Evolutionary conservation across 148 eudicot genomes (phyloP), one percentile per base, ranked within the genome.

Genomic region (Hydrangea macrophylla): DNA sequence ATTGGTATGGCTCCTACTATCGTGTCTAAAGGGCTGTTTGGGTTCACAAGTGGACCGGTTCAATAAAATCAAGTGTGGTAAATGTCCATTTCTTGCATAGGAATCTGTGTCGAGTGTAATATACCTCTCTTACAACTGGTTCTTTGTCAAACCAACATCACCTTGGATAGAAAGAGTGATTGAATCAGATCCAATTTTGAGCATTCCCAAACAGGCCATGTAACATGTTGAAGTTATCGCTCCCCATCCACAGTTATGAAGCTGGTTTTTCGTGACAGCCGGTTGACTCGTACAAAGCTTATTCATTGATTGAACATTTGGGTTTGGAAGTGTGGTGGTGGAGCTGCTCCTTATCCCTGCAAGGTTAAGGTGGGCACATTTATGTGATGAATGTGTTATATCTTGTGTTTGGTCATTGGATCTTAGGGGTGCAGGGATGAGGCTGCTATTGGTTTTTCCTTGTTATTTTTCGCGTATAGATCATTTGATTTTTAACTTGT

Each of bases 321-420:
- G 80, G 67, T 70, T 73, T 71, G 80, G 77, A 77, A 68, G 81
- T 71, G 69, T 75, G 79, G 80, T 79, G 92, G 81, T 78, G 92
- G 79, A 81, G 88, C 78, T 78, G 93, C 91, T 86, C 85, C 90
- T 93, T 90, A 93, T 93, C 98, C 98, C 98, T 88, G 90, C 89
- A 85, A 85, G 84, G 88, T 88, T 81, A 86, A 92, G 98, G 95
- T 93, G 93, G 92, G 92, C 96, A 90, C 92, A 85, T 85, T 81
- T 84, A 55, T 55, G 63, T 72, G 79, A 78, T 75, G 81, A 82
- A 87, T 86, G 88, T 83, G 90, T 84, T 87, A 70, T 89, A 70
- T 89, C 92, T 84, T 81, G 63, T 80, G 65, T 79, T 76, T 71
- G 88, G 81, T 78, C 82, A 58, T 18, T 84, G 67, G 85, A 83